Percentiles rank a stretch among this genome's conserved stretches.
Evolutionary conservation across 257 asterid species (phyloP).

Genomic region (Forsythia suspensa): DNA sequence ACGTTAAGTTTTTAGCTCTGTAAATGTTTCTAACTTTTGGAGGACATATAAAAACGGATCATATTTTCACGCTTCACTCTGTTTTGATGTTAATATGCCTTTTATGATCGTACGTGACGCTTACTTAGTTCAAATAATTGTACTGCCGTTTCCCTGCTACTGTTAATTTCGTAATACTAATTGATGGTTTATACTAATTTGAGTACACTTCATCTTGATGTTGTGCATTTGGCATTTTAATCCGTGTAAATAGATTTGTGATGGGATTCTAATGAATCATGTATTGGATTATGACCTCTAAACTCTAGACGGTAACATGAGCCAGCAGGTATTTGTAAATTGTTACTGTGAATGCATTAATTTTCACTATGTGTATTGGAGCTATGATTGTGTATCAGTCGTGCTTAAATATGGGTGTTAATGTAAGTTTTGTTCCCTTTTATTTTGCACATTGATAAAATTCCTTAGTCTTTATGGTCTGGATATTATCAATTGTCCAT

Average conservation of each 20-base stretch:
- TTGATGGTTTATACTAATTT: background rate
- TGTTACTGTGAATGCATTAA: background rate
- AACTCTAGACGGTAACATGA: background rate
- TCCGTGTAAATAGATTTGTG: background rate
- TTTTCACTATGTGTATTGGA: background rate
- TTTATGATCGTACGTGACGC: background rate
- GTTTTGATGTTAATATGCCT: background rate
- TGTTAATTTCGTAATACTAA: background rate
- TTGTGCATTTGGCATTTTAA: background rate
- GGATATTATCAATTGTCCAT: background rate
- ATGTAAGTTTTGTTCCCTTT: background rate
- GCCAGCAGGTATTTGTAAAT: background rate
- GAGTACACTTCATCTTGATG: background rate
- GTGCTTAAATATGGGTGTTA: background rate
- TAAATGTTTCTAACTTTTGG: background rate
- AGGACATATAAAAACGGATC: background rate
- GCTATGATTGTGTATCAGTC: background rate
- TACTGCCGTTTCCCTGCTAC: background rate
- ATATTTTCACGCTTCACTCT: background rate
- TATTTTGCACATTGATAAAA: background rate
- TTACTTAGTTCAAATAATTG: background rate
- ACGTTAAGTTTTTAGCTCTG: conserved; percentile 3
- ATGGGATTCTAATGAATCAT: background rate
- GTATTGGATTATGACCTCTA: background rate
- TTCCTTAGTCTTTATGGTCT: background rate